Conservation (phyloP, 495 filamentous ascomycete genomes). For the Neurospora sp. region DNA sequence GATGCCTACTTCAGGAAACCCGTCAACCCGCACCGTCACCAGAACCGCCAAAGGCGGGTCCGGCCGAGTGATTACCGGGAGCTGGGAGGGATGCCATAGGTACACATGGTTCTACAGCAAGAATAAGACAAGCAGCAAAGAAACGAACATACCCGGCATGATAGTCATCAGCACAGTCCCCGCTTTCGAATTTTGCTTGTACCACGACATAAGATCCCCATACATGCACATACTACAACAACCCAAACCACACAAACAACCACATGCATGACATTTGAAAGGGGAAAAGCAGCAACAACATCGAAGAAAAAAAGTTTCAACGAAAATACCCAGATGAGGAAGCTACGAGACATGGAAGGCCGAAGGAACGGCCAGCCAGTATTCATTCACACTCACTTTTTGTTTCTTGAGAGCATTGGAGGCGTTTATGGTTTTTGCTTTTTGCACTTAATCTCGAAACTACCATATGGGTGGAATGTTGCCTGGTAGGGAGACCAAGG, state of each 20-base stretch:
- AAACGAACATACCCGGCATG: background rate
- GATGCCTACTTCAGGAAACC: conserved; percentile 93
- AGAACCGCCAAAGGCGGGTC: conserved; percentile 63
- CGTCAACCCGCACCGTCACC: conserved; percentile 87
- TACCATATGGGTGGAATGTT: background rate
- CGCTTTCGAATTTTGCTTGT: background rate
- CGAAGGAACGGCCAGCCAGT: background rate
- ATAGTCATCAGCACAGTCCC: background rate
- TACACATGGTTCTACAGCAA: background rate
- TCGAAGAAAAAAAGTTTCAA: background rate
- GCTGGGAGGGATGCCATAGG: conserved; percentile 37
- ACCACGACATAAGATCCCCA: background rate
- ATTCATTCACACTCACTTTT: background rate
- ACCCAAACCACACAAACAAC: background rate
- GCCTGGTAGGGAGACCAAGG: too few species aligned
- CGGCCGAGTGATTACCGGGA: conserved; percentile 84
- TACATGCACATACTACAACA: background rate
- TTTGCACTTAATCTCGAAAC: background rate
- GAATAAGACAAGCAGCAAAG: background rate
- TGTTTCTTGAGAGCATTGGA: background rate
- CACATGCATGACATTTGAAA: background rate
- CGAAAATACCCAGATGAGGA: background rate
- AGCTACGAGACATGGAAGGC: background rate
- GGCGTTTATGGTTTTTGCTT: background rate
- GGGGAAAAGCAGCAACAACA: background rate